These are phyloP conservation scores for Ceratobasidium papillatum DNA, from an alignment of 1,284 basidiomycete species.

Conservation along the genomic window DNA sequence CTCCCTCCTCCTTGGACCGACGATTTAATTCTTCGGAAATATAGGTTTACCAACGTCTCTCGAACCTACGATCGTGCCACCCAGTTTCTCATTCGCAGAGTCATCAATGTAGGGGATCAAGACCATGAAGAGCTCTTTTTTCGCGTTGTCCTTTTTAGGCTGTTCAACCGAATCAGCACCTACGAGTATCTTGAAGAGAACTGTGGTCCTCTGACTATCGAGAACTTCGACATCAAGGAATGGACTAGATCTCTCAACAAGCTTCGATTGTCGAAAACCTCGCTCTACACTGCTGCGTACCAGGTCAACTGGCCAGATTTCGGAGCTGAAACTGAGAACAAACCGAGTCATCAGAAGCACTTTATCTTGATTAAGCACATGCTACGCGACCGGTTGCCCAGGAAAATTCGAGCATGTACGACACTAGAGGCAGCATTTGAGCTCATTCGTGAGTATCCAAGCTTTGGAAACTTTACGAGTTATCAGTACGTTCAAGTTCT, in stretches of 20 bases:
- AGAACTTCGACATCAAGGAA: slow-evolving; percentile 57
- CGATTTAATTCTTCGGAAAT: slow-evolving; percentile 59
- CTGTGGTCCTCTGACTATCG: slow-evolving; percentile 64
- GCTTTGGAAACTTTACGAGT: slow-evolving; percentile 65
- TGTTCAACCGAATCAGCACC: slow-evolving; percentile 67
- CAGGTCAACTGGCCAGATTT: slow-evolving; percentile 67
- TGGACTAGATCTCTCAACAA: slow-evolving; percentile 60
- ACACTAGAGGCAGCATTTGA: slow-evolving; percentile 66
- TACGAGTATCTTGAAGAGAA: slow-evolving; percentile 62
- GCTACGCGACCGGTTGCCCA: slow-evolving; percentile 60
- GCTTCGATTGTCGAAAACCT: slow-evolving; percentile 51
- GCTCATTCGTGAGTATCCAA: slow-evolving; percentile 62
- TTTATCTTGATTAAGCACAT: slow-evolving; percentile 64
- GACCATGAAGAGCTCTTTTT: slow-evolving; percentile 63
- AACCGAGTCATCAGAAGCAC: slow-evolving; percentile 61
- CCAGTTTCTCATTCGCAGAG: slow-evolving; percentile 66
- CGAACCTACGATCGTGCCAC: slow-evolving; percentile 67
- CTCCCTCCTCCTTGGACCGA: slow-evolving; percentile 64
- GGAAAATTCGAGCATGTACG: slow-evolving; percentile 55
- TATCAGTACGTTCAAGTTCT: slow-evolving; percentile 52
- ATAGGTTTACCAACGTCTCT: slow-evolving; percentile 69
- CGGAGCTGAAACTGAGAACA: slow-evolving; percentile 49
- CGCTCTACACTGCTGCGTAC: slow-evolving; percentile 70
- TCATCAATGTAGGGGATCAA: slow-evolving; percentile 69
- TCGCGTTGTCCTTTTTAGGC: slow-evolving; percentile 67